Evolutionary conservation across 257 asterid genomes (phyloP), one percentile per base, ranked within the genome.

Genomic region (Solanum chmielewskii): DNA sequence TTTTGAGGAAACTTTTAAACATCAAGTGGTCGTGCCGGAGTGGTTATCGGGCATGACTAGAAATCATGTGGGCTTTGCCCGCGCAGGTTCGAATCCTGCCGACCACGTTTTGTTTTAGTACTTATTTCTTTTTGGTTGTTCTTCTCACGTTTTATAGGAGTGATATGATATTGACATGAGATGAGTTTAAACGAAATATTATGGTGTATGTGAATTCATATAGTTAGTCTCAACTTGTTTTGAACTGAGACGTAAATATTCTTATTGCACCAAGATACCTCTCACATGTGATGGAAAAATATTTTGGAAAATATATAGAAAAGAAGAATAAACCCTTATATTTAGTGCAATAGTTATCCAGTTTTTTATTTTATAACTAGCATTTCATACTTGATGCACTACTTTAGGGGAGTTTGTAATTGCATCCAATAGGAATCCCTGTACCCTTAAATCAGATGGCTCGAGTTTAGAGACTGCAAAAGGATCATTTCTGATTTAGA

Each of bases 31-130:
- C 98, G 98, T 95, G 98, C 98, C 97, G 98, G 98, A 97, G 98
- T 97, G 98, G 98, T 95, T 97, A 94, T 97, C 98, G 98, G 98
- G 99, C 99, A 97, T 94, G 99, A 97, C 98, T 97, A 95, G 98
- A 97, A 97, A 97, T 94, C 99, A 95, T 97, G 99, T 95, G 99
- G 98, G 97, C 98, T 94, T 5, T 95, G 98, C 98, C 98, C 98
- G 98, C 98, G 98, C 97, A 94, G 98, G 98, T 96, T 95, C 98
- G 98, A 95, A 95, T 95, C 98, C 98, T 95, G 98, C 99, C 98
- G 98, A 93, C 95, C 98, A 96, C 99, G 97, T 2, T 14, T 16
- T 3, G 0, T 11, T 1, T 8, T 16, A 16, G 23, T 52, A 52
- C 9, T 52, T 52, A 16, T 16, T 52, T 52, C 60, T 52, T 52